Evolutionary conservation across 1,139 yeast genomes (phyloP).

Genomic region (Yamadazyma buinensis): DNA sequence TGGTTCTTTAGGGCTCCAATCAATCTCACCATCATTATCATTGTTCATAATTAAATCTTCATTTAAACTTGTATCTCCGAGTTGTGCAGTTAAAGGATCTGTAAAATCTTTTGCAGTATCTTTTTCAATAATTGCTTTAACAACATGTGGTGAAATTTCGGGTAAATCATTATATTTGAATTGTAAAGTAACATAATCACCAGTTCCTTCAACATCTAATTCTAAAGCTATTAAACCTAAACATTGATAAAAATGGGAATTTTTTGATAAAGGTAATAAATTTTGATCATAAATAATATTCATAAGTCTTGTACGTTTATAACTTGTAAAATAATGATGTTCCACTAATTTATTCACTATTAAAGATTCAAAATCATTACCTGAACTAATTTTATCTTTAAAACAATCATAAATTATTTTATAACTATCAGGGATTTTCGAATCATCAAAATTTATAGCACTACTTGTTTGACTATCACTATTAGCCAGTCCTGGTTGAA

Average conservation of each 20-base stretch:
- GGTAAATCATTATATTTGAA: slow-evolving; percentile 35
- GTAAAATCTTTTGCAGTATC: slow-evolving; percentile 6
- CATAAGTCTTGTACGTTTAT: slow-evolving; percentile 32
- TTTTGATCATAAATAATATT: slow-evolving; percentile 37
- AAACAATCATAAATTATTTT: slow-evolving; percentile 18
- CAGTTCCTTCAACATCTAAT: slow-evolving; percentile 37
- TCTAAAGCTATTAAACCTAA: slow-evolving; percentile 42
- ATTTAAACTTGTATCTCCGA: slow-evolving; percentile 13
- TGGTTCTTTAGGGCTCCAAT: slow-evolving; percentile 13
- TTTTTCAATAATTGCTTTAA: slow-evolving; percentile 15
- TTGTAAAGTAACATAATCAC: slow-evolving; percentile 42
- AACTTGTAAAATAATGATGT: slow-evolving; percentile 24
- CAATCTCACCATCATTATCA: not conserved
- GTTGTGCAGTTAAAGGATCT: slow-evolving; percentile 17
- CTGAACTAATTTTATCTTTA: slow-evolving; percentile 19
- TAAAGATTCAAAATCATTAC: slow-evolving; percentile 28
- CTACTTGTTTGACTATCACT: slow-evolving; percentile 6
- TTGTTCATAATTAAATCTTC: slow-evolving; percentile 4
- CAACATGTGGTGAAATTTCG: slow-evolving; percentile 24
- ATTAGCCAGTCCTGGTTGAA: slow-evolving; percentile 24
- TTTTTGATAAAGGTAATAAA: slow-evolving; percentile 28
- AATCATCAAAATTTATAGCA: slow-evolving; percentile 10
- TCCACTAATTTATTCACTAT: slow-evolving; percentile 28
- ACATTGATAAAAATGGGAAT: slow-evolving; percentile 30
- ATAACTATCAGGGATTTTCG: slow-evolving; percentile 25